Conservation (phyloP, 2,329 filamentous ascomycete species). For the Hymenoscyphus salicellus region DNA sequence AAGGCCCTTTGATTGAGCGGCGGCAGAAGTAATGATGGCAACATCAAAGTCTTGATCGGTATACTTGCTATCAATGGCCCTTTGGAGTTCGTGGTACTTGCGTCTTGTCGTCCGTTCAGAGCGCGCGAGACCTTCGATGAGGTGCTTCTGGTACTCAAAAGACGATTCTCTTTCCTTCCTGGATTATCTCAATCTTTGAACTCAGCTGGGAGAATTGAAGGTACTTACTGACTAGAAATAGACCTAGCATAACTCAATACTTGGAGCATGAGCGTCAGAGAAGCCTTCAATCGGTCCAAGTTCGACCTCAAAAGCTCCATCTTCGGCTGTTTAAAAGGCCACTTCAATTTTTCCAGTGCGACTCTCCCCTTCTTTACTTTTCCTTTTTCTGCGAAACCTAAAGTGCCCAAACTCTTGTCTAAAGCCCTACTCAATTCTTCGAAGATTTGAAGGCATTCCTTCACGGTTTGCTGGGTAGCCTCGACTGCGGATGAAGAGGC, state of each 20-base stretch:
- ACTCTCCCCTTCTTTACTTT: conserved; percentile 9
- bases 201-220: background rate
- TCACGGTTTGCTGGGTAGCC: conserved; percentile 16
- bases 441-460: conserved; percentile 18
- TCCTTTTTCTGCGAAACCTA: background rate
- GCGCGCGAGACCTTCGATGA: conserved; percentile 18
- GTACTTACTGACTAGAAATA: conserved; percentile 7
- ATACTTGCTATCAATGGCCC: background rate
- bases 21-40: background rate
- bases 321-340: conserved; percentile 19
- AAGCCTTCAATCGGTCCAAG: conserved; percentile 19
- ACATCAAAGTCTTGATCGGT: background rate
- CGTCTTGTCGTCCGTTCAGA: conserved; percentile 14
- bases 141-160: conserved; percentile 14
- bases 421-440: conserved; percentile 15
- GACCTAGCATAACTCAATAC: conserved; percentile 18
- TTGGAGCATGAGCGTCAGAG: conserved; percentile 18
- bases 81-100: conserved; percentile 9
- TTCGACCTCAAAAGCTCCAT: conserved; percentile 20
- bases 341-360: conserved; percentile 16
- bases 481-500: conserved; percentile 12
- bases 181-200: background rate
- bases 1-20: background rate
- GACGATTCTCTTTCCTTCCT: conserved; percentile 13
- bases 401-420: conserved; percentile 14